Evolutionary conservation across 768 basidiomycete genomes (phyloP), one percentile per base, ranked within the genome.

Genomic region (Mycena haematopus): DNA sequence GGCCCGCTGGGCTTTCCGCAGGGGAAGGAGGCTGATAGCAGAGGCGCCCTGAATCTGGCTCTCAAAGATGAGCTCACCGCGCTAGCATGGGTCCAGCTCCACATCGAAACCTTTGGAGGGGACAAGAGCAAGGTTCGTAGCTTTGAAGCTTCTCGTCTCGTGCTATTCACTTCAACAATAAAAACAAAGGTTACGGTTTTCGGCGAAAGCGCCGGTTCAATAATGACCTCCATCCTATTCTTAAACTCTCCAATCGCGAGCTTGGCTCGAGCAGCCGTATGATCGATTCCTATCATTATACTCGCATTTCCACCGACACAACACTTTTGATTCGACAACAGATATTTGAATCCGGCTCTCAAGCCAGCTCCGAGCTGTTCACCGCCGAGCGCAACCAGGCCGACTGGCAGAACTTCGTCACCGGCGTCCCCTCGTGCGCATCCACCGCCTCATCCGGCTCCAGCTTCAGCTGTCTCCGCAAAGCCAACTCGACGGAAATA

Each of bases 101-200:
- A 89, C 64, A 86, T 88, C 53, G 74, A 68, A 36, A 68, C 73
- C 0, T 89, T 88, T 66, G 86, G 86, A 5, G 88, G 87, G n/a
- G 84, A 82, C 67, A 75, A 75, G n/a, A 68, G n/a, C 13, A 78
- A 81, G 73, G 80, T 80, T 7, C 13, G 7, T 36, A 9, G 29
- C 9, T 31, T 19, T 29, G 27, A 6, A 19, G 11, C 15, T 6
- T 27, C 8, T 6, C 5, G 24, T 15, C 15, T 19, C 6, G 10
- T 42, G 7, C 40, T n/a, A 19, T 42, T 8, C 7, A 42, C 19
- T 42, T 7, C n/a, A 15, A 42, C 8, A 9, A 4, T 9, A 31
- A 31, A 31, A 31, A n/a, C n/a, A n/a, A 52, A 80, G 75, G 80
- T 84, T 2, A 83, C 80, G 0, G 70, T 79, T 6, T 78, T 79